Conservation (phyloP, 345 rosid genomes). For the Murraya paniculata region DNA sequence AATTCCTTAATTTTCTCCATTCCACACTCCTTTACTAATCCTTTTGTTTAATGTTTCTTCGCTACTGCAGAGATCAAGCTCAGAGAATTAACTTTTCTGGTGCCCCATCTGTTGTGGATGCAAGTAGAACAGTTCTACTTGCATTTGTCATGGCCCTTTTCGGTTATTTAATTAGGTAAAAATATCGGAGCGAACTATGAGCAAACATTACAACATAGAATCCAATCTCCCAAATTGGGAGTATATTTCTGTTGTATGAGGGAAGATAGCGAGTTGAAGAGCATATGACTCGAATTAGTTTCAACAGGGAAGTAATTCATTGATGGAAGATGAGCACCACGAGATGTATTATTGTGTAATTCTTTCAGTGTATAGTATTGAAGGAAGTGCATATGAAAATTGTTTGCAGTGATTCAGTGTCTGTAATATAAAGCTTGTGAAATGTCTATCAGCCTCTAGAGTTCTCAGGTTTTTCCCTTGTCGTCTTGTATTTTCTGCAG, state of each 20-base stretch:
- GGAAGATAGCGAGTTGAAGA: neutral
- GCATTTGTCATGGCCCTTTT: slow-evolving; percentile 28
- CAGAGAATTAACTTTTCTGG: slow-evolving; percentile 62
- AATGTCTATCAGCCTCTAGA: too few species aligned
- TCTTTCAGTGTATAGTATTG: neutral
- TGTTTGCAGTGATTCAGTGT: neutral
- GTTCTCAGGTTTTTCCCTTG: too few species aligned
- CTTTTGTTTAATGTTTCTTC: neutral
- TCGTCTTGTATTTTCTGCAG: too few species aligned
- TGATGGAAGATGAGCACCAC: neutral
- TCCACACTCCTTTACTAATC: neutral
- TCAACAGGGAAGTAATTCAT: slow-evolving; percentile 1
- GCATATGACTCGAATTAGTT: neutral
- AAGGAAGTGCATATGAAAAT: neutral
- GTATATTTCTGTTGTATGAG: neutral
- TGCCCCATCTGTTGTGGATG: slow-evolving; percentile 23
- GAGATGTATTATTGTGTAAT: slow-evolving; percentile 13
- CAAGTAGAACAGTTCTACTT: slow-evolving; percentile 32
- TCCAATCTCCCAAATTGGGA: neutral
- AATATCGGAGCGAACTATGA: neutral
- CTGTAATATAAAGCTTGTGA: neutral
- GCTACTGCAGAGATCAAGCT: slow-evolving; percentile 67
- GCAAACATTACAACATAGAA: neutral
- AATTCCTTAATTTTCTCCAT: neutral
- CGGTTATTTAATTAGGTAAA: slow-evolving; percentile 30